phyloP scores from a whole-genome alignment of 148 eudicot species.

The Rhododendron molle region DNA sequence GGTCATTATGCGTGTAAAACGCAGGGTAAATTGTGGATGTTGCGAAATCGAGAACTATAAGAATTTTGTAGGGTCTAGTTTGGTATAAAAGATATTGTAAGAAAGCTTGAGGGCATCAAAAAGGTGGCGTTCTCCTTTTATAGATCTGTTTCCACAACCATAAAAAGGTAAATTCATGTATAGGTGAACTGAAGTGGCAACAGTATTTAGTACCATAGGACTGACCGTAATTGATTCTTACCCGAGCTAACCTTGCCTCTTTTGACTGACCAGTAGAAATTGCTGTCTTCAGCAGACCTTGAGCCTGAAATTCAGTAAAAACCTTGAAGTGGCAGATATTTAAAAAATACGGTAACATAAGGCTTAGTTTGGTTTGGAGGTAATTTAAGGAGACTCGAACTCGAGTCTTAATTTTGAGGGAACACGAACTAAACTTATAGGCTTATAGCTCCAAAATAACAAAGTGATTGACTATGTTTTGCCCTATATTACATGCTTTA shows the following conservation, averaged over 20 bases:
- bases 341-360: not conserved
- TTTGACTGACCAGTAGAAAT: constrained; percentile 80
- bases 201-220: not conserved
- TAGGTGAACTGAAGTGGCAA: not conserved
- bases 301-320: constrained; percentile 68
- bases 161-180: not conserved
- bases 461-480: constrained; percentile 7
- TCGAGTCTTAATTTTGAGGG: not conserved
- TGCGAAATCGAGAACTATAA: not conserved
- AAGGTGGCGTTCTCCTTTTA: not conserved
- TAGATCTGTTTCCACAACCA: not conserved
- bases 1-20: not conserved
- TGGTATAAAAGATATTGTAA: not conserved
- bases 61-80: not conserved
- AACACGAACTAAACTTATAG: not conserved
- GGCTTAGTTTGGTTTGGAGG: not conserved
- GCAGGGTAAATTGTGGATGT: not conserved
- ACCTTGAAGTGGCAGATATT: constrained; percentile 9
- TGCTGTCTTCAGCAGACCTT: constrained; percentile 85
- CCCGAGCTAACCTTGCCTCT: constrained; percentile 99
- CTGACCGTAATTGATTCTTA: constrained; percentile 30
- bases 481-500: constrained; percentile 32
- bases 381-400: not conserved
- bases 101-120: not conserved
- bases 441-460: not conserved